Conservation (phyloP, 805 yeast species). For the Nakazawaea peltata region DNA sequence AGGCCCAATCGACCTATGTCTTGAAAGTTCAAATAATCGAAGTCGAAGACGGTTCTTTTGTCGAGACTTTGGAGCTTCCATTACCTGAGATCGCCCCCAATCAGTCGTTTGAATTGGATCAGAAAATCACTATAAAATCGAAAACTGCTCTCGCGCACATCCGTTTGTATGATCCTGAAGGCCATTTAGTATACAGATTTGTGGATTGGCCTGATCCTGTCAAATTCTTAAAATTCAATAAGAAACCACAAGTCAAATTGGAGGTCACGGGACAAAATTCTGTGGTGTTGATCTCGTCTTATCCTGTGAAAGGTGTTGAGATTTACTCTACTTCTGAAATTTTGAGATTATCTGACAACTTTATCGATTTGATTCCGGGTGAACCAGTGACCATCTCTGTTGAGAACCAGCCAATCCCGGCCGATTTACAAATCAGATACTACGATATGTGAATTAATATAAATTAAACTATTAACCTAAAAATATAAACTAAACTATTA, state of each 20-base stretch:
- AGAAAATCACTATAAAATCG: constrained; percentile 10
- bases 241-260: neutral
- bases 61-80: constrained; percentile 12
- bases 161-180: constrained; percentile 1
- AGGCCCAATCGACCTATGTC: constrained; percentile 14
- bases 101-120: constrained; percentile 23
- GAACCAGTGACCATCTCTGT: constrained; percentile 2
- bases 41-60: constrained; percentile 23
- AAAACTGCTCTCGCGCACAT: constrained; percentile 3
- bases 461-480: too few relatives aligned
- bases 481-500: too few relatives aligned
- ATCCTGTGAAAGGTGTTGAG: constrained; percentile 38
- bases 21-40: constrained; percentile 21
- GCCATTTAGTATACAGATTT: constrained; percentile 22
- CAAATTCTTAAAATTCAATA: constrained; percentile 28
- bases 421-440: constrained; percentile 2
- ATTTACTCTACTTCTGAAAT: constrained; percentile 19
- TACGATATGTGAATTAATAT: constrained; percentile 4
- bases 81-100: constrained; percentile 13
- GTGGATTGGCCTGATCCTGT: constrained; percentile 46
- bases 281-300: constrained; percentile 13
- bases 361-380: constrained; percentile 37
- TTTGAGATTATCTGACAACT: constrained; percentile 31
- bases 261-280: too few relatives aligned
- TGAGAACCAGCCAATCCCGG: neutral